Conservation (phyloP, 1,284 basidiomycete species). For the Ceratobasidium sp. region DNA sequence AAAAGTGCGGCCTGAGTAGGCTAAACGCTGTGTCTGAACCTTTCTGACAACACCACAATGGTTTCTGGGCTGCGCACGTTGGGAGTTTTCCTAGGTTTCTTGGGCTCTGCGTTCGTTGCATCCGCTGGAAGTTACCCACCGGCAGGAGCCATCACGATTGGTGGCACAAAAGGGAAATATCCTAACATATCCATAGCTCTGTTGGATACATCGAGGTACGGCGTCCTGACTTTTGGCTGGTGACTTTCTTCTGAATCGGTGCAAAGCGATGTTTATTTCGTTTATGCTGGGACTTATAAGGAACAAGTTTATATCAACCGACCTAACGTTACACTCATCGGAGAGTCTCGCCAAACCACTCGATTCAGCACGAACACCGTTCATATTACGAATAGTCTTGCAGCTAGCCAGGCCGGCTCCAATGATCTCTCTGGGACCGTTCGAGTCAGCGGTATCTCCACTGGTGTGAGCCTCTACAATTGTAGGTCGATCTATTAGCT, state of each 20-base stretch:
- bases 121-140: constrained; percentile 28
- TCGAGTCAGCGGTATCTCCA: constrained; percentile 39
- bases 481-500: not conserved
- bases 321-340: constrained; percentile 44
- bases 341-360: constrained; percentile 41
- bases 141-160: constrained; percentile 19
- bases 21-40: not conserved
- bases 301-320: constrained; percentile 41
- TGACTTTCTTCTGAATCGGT: not conserved
- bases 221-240: not conserved
- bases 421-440: constrained; percentile 45
- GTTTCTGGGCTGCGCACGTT: not conserved
- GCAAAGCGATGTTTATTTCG: constrained; percentile 42
- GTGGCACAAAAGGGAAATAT: constrained; percentile 30
- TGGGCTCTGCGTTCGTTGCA: constrained; percentile 9
- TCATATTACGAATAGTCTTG: constrained; percentile 42
- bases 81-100: not conserved
- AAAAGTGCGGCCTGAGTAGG: not conserved
- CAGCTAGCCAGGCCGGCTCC: constrained; percentile 42
- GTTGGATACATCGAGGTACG: constrained; percentile 19
- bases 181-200: constrained; percentile 32
- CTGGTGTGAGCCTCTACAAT: constrained; percentile 43
- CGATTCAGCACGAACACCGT: constrained; percentile 42
- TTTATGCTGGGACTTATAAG: constrained; percentile 44
- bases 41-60: not conserved